These are phyloP conservation scores for Ophiognomonia clavigignenti-juglandacearum DNA, from an alignment of 2,329 filamentous ascomycete species.

Conservation along the genomic window DNA sequence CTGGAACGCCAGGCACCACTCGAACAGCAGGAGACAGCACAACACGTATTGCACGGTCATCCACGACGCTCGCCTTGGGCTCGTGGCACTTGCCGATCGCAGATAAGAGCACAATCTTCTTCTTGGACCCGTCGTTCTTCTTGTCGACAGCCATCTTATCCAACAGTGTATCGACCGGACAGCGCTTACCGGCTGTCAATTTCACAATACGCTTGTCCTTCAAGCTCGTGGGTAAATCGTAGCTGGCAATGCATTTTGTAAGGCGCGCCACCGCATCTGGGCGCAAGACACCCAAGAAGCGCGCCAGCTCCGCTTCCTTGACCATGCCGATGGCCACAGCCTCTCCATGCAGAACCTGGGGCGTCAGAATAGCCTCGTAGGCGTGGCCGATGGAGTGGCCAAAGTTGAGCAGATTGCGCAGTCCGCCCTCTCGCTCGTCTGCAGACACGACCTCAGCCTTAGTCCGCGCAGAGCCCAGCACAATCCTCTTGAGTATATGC, in stretches of 20 bases:
- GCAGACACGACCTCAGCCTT: constrained; percentile 93
- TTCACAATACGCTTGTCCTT: constrained; percentile 78
- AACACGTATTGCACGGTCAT: constrained; percentile 76
- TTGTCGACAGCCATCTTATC: constrained; percentile 97
- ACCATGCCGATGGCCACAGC: constrained; percentile 98
- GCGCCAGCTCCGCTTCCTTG: constrained; percentile 90
- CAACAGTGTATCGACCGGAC: constrained; percentile 78
- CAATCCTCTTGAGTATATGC: constrained; percentile 68
- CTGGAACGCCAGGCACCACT: constrained; percentile 67
- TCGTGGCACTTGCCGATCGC: constrained; percentile 87
- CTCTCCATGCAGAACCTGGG: constrained; percentile 92
- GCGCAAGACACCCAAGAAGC: constrained; percentile 79
- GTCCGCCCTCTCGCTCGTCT: constrained; percentile 89
- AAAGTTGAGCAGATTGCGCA: constrained; percentile 94
- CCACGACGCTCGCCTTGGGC: constrained; percentile 81
- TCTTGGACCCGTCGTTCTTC: constrained; percentile 93
- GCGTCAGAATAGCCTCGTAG: constrained; percentile 90
- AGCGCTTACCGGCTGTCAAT: constrained; percentile 80
- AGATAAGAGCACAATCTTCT: constrained; percentile 91
- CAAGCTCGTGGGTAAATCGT: constrained; percentile 80
- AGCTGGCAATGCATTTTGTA: constrained; percentile 90
- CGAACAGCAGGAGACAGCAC: constrained; percentile 75
- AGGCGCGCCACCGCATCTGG: constrained; percentile 85
- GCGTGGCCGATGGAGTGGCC: constrained; percentile 98
- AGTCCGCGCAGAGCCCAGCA: constrained; percentile 84